Evolutionary conservation across 352 stramenopile genomes (phyloP).

Genomic region (Phytophthora cactorum): DNA sequence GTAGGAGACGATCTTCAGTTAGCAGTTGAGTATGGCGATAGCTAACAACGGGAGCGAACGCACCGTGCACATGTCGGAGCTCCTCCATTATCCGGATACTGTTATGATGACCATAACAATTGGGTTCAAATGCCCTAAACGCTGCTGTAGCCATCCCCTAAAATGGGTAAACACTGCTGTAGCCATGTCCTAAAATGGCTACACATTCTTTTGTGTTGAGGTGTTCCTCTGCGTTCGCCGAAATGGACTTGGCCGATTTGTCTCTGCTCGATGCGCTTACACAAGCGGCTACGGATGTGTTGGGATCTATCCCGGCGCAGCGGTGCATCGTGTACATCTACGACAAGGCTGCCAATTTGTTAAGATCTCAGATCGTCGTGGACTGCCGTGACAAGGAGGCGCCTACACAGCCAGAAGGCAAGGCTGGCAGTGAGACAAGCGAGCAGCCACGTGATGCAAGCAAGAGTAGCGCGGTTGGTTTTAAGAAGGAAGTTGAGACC

Average conservation of each 20-base stretch:
- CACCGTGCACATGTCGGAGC: conserved; percentile 35
- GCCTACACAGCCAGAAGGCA: not conserved
- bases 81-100: not conserved
- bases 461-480: not conserved
- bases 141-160: conserved; percentile 2
- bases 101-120: not conserved
- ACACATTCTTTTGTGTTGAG: not conserved
- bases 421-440: not conserved
- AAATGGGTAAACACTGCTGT: conserved; percentile 17
- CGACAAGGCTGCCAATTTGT: conserved; percentile 53
- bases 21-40: not conserved
- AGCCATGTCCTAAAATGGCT: conserved; percentile 24
- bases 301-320: conserved; percentile 51
- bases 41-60: not conserved
- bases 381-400: conserved; percentile 8
- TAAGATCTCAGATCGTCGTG: conserved; percentile 46
- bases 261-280: conserved; percentile 45
- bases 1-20: not conserved
- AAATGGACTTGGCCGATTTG: conserved; percentile 27
- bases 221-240: conserved; percentile 5
- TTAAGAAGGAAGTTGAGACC: not conserved
- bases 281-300: conserved; percentile 42
- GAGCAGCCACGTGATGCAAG: not conserved
- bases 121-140: not conserved
- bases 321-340: conserved; percentile 63